phyloP scores from a whole-genome alignment of 306 rosid species.

The Echinosophora koreensis region DNA sequence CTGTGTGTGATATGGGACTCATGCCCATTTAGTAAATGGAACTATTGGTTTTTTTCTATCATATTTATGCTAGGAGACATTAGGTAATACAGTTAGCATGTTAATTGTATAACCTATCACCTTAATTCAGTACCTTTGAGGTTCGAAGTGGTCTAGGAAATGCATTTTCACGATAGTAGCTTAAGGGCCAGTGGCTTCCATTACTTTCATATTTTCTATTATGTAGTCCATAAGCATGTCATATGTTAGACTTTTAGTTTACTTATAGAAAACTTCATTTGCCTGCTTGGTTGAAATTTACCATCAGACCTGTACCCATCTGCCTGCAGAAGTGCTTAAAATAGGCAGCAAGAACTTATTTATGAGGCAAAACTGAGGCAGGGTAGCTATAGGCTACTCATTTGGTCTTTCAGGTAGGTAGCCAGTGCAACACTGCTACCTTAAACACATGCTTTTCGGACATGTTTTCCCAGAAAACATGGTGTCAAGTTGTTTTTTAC shows the following conservation, averaged over 20 bases:
- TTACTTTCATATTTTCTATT: not conserved
- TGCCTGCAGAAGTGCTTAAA: not conserved
- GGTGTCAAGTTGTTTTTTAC: not conserved
- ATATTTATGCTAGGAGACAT: not conserved
- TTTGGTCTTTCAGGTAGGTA: not conserved
- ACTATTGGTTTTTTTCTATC: not conserved
- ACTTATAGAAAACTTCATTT: conserved; percentile 15
- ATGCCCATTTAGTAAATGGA: not conserved
- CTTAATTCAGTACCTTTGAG: not conserved
- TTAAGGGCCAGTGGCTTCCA: not conserved
- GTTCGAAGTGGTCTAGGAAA: conserved; percentile 2
- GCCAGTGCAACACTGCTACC: not conserved
- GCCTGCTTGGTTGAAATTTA: not conserved
- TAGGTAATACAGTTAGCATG: too few species aligned
- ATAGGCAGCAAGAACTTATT: conserved; percentile 6
- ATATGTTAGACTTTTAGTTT: not conserved
- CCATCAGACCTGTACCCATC: not conserved
- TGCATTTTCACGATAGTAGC: too few species aligned
- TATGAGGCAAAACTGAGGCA: not conserved
- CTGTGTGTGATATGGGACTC: not conserved
- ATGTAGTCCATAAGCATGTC: conserved; percentile 1
- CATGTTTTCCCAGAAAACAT: not conserved
- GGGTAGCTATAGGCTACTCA: not conserved
- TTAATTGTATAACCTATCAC: not conserved
- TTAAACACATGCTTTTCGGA: not conserved